These are phyloP conservation scores for Penicillium sclerotiorum DNA, from an alignment of 2,329 filamentous ascomycete species.

Conservation along the genomic window DNA sequence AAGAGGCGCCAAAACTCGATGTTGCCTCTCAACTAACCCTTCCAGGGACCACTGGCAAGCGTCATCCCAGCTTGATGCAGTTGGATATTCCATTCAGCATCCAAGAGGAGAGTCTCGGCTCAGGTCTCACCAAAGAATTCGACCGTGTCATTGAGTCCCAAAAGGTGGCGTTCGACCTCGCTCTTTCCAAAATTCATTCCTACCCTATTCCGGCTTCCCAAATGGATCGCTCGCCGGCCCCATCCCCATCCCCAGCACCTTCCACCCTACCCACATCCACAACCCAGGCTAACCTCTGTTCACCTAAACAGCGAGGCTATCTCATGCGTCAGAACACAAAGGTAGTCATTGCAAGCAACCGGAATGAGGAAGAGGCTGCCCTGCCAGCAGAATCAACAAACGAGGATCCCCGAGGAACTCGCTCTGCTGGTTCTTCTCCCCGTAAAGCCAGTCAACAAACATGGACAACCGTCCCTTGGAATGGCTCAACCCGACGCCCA, in stretches of 20 bases:
- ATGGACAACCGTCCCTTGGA: slow-evolving; percentile 98
- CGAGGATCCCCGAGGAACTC: slow-evolving; percentile 48
- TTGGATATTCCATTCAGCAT: slow-evolving; percentile 77
- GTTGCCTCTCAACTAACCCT: slow-evolving; percentile 19
- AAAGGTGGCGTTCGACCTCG: slow-evolving; percentile 74
- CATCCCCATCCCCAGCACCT: slow-evolving; percentile 25
- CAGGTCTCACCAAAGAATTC: slow-evolving; percentile 89
- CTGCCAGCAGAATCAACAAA: slow-evolving; percentile 30
- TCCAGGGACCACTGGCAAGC: slow-evolving; percentile 47
- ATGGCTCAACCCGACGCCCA: slow-evolving; percentile 72
- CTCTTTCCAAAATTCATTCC: slow-evolving; percentile 42
- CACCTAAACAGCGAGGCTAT: slow-evolving; percentile 85
- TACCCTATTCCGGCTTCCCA: slow-evolving; percentile 12
- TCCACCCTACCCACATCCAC: slow-evolving; percentile 22
- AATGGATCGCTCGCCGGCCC: slow-evolving; percentile 13
- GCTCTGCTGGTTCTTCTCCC: slow-evolving; percentile 69
- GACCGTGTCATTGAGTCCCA: slow-evolving; percentile 92
- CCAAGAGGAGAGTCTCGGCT: slow-evolving; percentile 68
- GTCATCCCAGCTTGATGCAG: slow-evolving; percentile 75
- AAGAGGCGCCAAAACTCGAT: slow-evolving; percentile 2
- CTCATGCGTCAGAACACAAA: slow-evolving; percentile 99
- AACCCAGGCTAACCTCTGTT: slow-evolving; percentile 64
- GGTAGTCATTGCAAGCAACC: slow-evolving; percentile 84
- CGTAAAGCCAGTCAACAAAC: slow-evolving; percentile 83
- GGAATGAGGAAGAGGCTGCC: slow-evolving; percentile 60